phyloP scores from a whole-genome alignment of 139 green algal species.

The Protoeuglena noctilucae region DNA sequence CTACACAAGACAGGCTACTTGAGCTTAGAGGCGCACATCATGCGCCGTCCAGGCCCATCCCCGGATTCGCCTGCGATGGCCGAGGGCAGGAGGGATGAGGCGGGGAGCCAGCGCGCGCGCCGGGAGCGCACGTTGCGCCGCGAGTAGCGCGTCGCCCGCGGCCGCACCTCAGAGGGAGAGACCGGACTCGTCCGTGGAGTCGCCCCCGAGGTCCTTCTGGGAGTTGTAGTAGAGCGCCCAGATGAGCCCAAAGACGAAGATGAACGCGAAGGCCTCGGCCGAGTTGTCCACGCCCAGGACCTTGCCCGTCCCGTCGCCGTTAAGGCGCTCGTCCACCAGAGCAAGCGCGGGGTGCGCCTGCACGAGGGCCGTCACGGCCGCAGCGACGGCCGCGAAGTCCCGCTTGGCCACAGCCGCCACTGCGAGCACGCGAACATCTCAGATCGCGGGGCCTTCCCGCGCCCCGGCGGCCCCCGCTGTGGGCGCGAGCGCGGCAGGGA shows the following conservation, averaged over 20 bases:
- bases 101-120: no score
- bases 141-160: no score
- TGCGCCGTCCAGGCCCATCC: no score
- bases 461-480: no score
- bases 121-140: no score
- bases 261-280: neutral
- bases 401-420: neutral
- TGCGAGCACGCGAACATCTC: no score
- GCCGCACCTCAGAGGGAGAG: neutral
- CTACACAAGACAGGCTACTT: no score
- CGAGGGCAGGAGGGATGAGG: no score
- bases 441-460: no score
- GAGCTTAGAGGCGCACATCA: no score
- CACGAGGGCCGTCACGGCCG: neutral
- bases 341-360: neutral
- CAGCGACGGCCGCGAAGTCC: neutral
- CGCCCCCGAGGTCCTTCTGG: neutral
- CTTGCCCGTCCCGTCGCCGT: neutral
- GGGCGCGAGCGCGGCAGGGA: no score
- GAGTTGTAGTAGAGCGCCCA: neutral
- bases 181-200: neutral
- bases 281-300: neutral
- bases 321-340: neutral
- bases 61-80: no score
- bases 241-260: neutral